phyloP scores from a whole-genome alignment of 2,329 filamentous ascomycete genomes.

The Pleomassaria siparia region DNA sequence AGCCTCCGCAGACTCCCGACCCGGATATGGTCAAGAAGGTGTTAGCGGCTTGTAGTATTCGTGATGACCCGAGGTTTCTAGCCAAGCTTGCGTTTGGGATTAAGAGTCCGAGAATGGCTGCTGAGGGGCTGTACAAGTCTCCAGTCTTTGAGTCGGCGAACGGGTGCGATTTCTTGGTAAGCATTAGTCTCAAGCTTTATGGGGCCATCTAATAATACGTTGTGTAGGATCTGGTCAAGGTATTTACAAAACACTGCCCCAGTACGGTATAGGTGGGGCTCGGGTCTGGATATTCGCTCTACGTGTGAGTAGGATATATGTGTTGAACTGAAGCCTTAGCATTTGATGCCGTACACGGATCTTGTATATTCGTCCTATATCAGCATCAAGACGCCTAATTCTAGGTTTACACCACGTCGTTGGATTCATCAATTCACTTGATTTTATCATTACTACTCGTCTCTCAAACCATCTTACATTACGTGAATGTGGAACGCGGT shows the following conservation, averaged over 20 bases:
- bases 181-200: slow-evolving; percentile 2
- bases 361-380: too few species aligned
- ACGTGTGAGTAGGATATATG: background rate
- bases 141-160: slow-evolving; percentile 56
- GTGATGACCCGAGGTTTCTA: slow-evolving; percentile 62
- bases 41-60: slow-evolving; percentile 47
- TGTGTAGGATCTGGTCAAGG: background rate
- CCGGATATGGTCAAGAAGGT: slow-evolving; percentile 46
- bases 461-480: too few species aligned
- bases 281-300: too few species aligned
- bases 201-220: background rate
- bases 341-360: too few species aligned
- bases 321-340: too few species aligned
- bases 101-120: slow-evolving; percentile 56
- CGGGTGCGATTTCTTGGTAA: slow-evolving; percentile 52
- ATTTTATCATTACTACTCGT: too few species aligned
- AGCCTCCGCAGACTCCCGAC: slow-evolving; percentile 45
- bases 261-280: background rate
- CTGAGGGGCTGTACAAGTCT: slow-evolving; percentile 51
- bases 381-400: too few species aligned
- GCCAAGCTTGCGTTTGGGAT: slow-evolving; percentile 65
- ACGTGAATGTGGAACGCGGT: too few species aligned
- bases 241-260: background rate
- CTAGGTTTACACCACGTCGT: too few species aligned
- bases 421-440: too few species aligned